Conservation (phyloP, 108 stramenopile genomes). For the Hondaea fermentalgiana region DNA sequence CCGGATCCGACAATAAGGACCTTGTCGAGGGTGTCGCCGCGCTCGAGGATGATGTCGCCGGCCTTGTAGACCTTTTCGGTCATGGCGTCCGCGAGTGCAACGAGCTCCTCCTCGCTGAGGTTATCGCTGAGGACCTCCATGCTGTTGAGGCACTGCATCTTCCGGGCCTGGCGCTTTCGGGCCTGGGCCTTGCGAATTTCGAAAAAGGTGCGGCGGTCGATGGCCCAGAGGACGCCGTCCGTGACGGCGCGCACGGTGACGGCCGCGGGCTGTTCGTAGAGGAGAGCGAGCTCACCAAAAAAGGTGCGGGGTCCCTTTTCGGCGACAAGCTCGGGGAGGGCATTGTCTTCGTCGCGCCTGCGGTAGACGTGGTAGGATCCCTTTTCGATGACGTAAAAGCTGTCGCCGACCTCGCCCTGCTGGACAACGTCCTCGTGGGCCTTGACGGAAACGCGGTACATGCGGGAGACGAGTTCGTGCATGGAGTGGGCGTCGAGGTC, state of each 20-base stretch:
- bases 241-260: slow-evolving; percentile 12
- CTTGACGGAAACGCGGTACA: neutral
- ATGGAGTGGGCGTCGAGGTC: slow-evolving; percentile 14
- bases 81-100: neutral
- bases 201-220: neutral
- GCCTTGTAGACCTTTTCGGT: neutral
- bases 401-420: slow-evolving; percentile 1
- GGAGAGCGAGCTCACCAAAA: neutral
- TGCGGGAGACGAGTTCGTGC: neutral
- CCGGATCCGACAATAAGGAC: slow-evolving; percentile 3
- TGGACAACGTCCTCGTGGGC: neutral
- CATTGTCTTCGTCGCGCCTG: neutral
- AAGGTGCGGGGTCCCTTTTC: slow-evolving; percentile 3
- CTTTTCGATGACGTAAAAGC: slow-evolving; percentile 7
- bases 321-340: neutral
- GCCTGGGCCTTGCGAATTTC: slow-evolving; percentile 18
- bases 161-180: neutral
- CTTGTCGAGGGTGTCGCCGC: neutral
- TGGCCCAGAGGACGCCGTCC: neutral
- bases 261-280: neutral
- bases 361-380: neutral
- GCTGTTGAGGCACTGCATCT: neutral
- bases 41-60: neutral
- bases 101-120: neutral
- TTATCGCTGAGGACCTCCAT: neutral